Evolutionary conservation across 345 rosid genomes (phyloP).

Genomic region (Arabidopsis arenosa): DNA sequence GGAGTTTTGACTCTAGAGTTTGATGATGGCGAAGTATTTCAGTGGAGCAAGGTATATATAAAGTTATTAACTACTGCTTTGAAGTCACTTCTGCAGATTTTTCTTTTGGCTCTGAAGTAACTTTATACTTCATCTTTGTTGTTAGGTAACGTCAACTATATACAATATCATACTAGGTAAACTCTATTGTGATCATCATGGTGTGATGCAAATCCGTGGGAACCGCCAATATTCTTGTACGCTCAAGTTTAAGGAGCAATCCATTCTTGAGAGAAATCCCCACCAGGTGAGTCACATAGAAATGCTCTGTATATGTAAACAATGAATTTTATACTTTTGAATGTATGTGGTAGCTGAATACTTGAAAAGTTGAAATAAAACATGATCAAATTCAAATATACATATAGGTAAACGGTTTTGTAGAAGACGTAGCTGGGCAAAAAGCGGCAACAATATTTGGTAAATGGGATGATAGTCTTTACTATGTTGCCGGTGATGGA

Average conservation of each 20-base stretch:
- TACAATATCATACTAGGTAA: slow-evolving; percentile 94
- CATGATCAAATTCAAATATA: slow-evolving; percentile 7
- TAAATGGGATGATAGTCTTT: slow-evolving; percentile 94
- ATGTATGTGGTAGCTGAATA: background rate
- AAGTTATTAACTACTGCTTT: background rate
- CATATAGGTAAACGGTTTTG: slow-evolving; percentile 80
- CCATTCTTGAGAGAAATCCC: slow-evolving; percentile 91
- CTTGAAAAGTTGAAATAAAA: slow-evolving; percentile 24
- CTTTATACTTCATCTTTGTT: slow-evolving; percentile 30
- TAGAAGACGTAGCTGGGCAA: slow-evolving; percentile 70
- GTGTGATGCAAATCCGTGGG: slow-evolving; percentile 82
- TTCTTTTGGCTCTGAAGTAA: slow-evolving; percentile 31
- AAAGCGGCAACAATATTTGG: slow-evolving; percentile 84
- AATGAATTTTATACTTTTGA: background rate
- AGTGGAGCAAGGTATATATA: slow-evolving; percentile 87
- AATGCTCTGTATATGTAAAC: slow-evolving; percentile 12
- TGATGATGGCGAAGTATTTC: slow-evolving; percentile 95
- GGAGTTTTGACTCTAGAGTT: slow-evolving; percentile 86
- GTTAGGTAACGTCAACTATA: slow-evolving; percentile 87
- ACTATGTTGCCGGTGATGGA: slow-evolving; percentile 63
- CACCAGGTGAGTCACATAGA: slow-evolving; percentile 63
- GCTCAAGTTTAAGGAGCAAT: slow-evolving; percentile 90
- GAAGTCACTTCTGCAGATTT: background rate
- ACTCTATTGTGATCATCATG: slow-evolving; percentile 92
- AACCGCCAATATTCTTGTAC: slow-evolving; percentile 83